phyloP scores from a whole-genome alignment of 2,329 filamentous ascomycete genomes.

The Macrophomina tecta region DNA sequence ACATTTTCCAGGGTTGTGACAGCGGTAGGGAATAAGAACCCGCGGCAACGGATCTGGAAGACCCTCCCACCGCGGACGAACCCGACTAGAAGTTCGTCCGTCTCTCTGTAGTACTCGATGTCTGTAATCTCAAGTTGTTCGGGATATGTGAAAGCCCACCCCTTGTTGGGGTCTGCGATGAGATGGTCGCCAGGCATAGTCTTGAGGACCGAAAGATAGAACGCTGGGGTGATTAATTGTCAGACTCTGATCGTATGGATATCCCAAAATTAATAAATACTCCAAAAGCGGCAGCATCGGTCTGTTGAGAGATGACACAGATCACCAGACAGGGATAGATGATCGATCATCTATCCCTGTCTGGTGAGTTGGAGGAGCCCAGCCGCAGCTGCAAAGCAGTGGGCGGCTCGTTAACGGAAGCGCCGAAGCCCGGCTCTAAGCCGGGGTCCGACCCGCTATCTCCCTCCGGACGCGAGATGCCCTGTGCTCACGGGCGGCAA shows the following conservation, averaged over 20 bases:
- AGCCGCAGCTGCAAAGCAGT: neutral
- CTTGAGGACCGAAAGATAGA: neutral
- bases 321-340: slow-evolving; percentile 10
- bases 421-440: neutral
- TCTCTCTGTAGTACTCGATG: slow-evolving; percentile 2
- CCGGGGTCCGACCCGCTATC: neutral
- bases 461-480: neutral
- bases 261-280: neutral
- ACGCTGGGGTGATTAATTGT: neutral
- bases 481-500: neutral
- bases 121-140: neutral
- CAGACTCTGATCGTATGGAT: neutral
- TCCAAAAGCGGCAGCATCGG: neutral
- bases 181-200: slow-evolving; percentile 1
- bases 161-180: neutral
- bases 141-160: neutral
- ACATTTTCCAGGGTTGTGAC: neutral
- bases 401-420: neutral
- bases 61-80: neutral
- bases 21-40: slow-evolving; percentile 3
- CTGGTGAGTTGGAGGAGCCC: neutral
- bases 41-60: slow-evolving; percentile 13
- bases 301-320: neutral
- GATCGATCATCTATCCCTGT: slow-evolving; percentile 18
- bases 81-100: neutral